Base-by-base conservation (phyloP, 1,284 basidiomycete species). In the Taiwanofungus camphoratus region DNA sequence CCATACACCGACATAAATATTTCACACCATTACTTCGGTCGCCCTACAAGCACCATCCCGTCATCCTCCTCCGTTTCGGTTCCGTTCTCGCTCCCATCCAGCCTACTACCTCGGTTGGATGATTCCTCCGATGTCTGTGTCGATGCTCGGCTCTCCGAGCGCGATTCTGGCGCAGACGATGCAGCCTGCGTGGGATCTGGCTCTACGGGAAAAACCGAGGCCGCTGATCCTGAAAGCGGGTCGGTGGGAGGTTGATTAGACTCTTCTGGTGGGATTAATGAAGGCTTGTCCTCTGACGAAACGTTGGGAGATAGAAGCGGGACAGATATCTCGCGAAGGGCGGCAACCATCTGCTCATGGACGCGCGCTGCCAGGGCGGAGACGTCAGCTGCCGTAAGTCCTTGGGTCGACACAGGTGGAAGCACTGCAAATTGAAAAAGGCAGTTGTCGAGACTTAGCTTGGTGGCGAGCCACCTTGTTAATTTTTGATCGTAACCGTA, bases 41-140 rank as follows among this genome's bases (percentile, higher is more conserved):
- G 70, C 34, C 77, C 82, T 42, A 88, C 77, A 30, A 87, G 60
- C 48, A 88, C 75, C 79, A 87, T 82, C 2, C 82, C 85, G 54
- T 88, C 86, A 46, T 88, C 86, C 56, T 82, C 80, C 55, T 87
- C 85, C 27, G 83, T 86, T 55, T 85, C 83, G 31, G 69, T 69
- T 11, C 79, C 80, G 48, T 73, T 74, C 51, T 82, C 80, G 52
- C 77, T 80, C 9, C 66, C 68, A 41, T 66, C 59, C 44, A 59
- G 53, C 42, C 62, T 59, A 18, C 61, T 49, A 36, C 60, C 52
- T 62, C 0, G 70, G 68, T 3, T 65, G 58, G 9, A 44, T 45
- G 19, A 67, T 16, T 64, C 63, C 46, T 67, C 68, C 1, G 71
- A 73, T 4, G 58, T 52, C 36, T 59, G 54, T 5, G 55, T 58